A percentile compares a stretch with the other conserved stretches of the same genome.
Conservation (phyloP, 352 stramenopile genomes). For the Globisporangium perplexum region DNA sequence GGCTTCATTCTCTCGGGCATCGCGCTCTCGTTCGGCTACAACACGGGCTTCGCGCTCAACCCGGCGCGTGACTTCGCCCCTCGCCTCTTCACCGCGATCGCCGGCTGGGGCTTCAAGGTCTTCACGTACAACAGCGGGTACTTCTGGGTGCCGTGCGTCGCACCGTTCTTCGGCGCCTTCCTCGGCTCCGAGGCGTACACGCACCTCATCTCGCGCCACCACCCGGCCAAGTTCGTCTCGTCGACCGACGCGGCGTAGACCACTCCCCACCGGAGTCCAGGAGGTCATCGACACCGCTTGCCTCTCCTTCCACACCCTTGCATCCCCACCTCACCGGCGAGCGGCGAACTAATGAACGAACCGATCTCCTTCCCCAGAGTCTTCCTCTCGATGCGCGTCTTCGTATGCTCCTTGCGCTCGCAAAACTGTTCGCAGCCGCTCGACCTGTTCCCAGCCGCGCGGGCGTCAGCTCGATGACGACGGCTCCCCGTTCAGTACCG, state of each 20-base stretch:
- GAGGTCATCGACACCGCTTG: background rate
- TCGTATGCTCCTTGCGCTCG: no score
- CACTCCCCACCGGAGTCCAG: background rate
- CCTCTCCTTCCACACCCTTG: background rate
- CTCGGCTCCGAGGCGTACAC: constrained; percentile 62
- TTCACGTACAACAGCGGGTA: constrained; percentile 65
- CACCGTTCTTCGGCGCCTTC: constrained; percentile 59
- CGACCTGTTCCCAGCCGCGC: background rate
- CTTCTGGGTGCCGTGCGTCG: constrained; percentile 74
- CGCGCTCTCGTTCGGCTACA: constrained; percentile 72
- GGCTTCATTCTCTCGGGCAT: constrained; percentile 70
- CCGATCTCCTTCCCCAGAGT: background rate
- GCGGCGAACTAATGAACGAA: background rate
- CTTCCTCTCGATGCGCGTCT: background rate
- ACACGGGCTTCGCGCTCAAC: constrained; percentile 77
- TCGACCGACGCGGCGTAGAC: constrained; percentile 22
- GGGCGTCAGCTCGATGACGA: background rate
- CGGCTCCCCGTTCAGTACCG: background rate
- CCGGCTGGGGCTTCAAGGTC: constrained; percentile 60
- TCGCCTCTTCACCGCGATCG: constrained; percentile 53
- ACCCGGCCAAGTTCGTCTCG: constrained; percentile 43
- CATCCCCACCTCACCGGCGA: background rate
- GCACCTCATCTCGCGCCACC: constrained; percentile 53
- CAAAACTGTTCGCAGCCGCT: background rate
- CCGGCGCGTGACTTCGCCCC: constrained; percentile 62